Percentiles rank a stretch among this genome's conserved stretches.
phyloP scores from a whole-genome alignment of 2,329 filamentous ascomycete species.

The Erysiphe pulchra region DNA sequence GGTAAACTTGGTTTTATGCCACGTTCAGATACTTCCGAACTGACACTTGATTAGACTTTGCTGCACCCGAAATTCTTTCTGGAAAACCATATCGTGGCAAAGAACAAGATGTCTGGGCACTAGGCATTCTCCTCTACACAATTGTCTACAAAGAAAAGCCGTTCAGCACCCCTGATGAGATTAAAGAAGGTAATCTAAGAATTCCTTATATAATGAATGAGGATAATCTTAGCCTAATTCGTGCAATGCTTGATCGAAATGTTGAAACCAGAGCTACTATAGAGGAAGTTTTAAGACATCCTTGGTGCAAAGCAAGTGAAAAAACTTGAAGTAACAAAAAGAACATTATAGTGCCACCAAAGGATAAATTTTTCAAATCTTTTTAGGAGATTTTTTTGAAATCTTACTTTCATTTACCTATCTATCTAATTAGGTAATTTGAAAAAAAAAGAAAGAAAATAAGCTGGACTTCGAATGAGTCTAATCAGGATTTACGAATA shows the following conservation, averaged over 20 bases:
- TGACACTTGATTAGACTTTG: slow-evolving; percentile 44
- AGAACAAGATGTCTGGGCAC: slow-evolving; percentile 94
- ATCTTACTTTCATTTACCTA: no score
- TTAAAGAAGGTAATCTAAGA: slow-evolving; percentile 86
- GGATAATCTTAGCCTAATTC: slow-evolving; percentile 75
- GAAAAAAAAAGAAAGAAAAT: no score
- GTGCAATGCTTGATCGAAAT: slow-evolving; percentile 78
- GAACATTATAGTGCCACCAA: no score
- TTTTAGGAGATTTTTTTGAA: no score
- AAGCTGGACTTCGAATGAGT: no score
- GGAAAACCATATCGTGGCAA: slow-evolving; percentile 82
- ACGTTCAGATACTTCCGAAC: not conserved
- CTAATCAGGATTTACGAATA: no score
- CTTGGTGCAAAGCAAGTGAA: slow-evolving; percentile 28
- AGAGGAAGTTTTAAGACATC: slow-evolving; percentile 62
- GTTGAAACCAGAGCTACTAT: slow-evolving; percentile 67
- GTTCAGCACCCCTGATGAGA: slow-evolving; percentile 97
- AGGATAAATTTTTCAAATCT: no score
- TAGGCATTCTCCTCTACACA: slow-evolving; percentile 90
- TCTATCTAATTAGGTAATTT: no score
- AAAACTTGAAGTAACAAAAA: not conserved
- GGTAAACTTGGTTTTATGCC: slow-evolving; percentile 29
- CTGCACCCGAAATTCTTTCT: slow-evolving; percentile 87
- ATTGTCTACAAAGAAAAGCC: slow-evolving; percentile 99
- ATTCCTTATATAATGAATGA: slow-evolving; percentile 77